Percentiles rank a stretch among this genome's conserved stretches.
Evolutionary conservation across 495 filamentous ascomycete genomes (phyloP).

Genomic region (Lophium mytilinum): DNA sequence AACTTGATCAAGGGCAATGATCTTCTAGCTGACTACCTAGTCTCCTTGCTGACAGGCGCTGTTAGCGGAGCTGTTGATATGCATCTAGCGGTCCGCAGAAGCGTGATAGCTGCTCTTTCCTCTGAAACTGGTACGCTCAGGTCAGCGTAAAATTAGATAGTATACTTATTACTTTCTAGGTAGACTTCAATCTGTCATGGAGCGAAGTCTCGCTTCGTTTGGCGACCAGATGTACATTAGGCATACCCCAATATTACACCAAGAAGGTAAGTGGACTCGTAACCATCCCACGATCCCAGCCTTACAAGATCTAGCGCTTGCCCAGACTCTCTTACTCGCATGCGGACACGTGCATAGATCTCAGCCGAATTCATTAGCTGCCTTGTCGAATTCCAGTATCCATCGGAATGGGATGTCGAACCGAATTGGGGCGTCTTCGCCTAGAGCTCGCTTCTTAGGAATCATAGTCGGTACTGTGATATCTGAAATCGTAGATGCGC

Average conservation of each 20-base stretch:
- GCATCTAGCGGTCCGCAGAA: constrained; percentile 53
- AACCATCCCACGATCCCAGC: constrained; percentile 7
- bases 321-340: constrained; percentile 68
- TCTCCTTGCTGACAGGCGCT: constrained; percentile 19
- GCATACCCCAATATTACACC: constrained; percentile 69
- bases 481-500: constrained; percentile 70
- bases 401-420: constrained; percentile 81
- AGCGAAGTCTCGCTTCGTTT: constrained; percentile 63
- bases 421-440: constrained; percentile 67
- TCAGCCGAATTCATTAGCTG: constrained; percentile 49
- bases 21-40: constrained; percentile 44
- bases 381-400: constrained; percentile 57
- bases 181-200: constrained; percentile 49
- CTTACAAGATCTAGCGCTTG: constrained; percentile 48
- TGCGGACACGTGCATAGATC: constrained; percentile 66
- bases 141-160: background rate
- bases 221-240: constrained; percentile 81
- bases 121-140: constrained; percentile 41
- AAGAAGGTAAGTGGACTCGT: constrained; percentile 59
- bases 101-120: constrained; percentile 53
- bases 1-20: constrained; percentile 32
- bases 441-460: constrained; percentile 70
- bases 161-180: constrained; percentile 27
- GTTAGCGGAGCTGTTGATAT: constrained; percentile 40
- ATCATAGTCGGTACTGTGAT: constrained; percentile 82